Base-by-base conservation (phyloP, 2,329 filamentous ascomycete species). In the Alternaria dauci region DNA sequence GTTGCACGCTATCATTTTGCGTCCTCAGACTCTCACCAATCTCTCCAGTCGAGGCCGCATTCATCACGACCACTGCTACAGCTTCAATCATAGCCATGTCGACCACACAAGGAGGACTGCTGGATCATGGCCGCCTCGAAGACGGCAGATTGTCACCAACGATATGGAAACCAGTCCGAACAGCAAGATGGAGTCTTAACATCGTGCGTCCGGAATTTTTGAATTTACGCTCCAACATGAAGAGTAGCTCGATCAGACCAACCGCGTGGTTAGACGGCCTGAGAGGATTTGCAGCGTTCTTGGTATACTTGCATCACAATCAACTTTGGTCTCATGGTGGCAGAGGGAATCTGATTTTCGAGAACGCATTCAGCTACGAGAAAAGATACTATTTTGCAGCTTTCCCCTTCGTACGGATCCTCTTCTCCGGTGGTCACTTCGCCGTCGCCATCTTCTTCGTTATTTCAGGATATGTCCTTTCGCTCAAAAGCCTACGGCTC, bases 201-300 rank as follows among this genome's bases (percentile, higher is more conserved):
- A 23, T 68, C 42, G 65, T 76, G 18, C 75, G 74, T 16, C 75
- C 74, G 3, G 69, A 76, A 39, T 78, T 78, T 34, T 51, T 76
- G 6, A 58, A 56, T 7, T 48, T 72, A 8, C 66, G 71, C 53
- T 61, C 65, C 34, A 43, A 52, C 32, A 59, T 67, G 7, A 75
- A 73, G 46, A 56, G 11, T 28, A 70, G 71, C 16, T 55, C 65
- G 23, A 41, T 69, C 4, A 62, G 74, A 48, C 67, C 61, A 50
- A 78, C 75, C 50, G 73, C 75, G 7, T 78, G 75, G 75, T 81
- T 89, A 20, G 89, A 91, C 66, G 89, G 89, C 14, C 78, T 91
- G 14, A 80, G 89, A 70, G 89, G 89, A 4, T 89, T 91, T 62
- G 88, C 88, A 5, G 87, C 89, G 3, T 81, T 91, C 30, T 72